Conservation (phyloP, 2,329 filamentous ascomycete genomes). For the Ophiostoma piceae region DNA sequence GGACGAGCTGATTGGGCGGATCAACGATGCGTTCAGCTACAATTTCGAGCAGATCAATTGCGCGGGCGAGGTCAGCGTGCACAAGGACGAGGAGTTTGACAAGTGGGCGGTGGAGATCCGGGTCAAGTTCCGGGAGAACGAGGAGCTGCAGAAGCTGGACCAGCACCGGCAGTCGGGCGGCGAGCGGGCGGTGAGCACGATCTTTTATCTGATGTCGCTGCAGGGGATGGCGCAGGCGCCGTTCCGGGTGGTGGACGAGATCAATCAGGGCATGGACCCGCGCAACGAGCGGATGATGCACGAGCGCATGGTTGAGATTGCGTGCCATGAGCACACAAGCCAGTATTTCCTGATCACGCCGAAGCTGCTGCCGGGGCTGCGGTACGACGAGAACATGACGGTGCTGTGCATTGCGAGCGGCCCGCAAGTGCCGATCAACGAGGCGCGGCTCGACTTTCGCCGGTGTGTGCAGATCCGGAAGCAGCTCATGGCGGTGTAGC, state of each 20-base stretch:
- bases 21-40: slow-evolving; percentile 85
- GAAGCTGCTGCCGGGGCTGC: slow-evolving; percentile 79
- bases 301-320: slow-evolving; percentile 96
- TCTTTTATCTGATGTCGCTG: slow-evolving; percentile 98
- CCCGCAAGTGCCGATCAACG: slow-evolving; percentile 60
- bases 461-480: slow-evolving; percentile 25
- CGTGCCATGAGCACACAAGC: slow-evolving; percentile 72
- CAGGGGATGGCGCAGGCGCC: slow-evolving; percentile 90
- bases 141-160: slow-evolving; percentile 77
- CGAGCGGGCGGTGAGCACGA: slow-evolving; percentile 91
- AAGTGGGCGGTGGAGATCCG: slow-evolving; percentile 90
- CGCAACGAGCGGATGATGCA: slow-evolving; percentile 98
- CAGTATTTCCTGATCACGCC: slow-evolving; percentile 98
- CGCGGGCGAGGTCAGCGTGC: slow-evolving; percentile 79
- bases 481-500: slow-evolving; percentile 15
- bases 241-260: slow-evolving; percentile 97
- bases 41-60: slow-evolving; percentile 94
- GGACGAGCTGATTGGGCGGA: slow-evolving; percentile 69
- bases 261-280: slow-evolving; percentile 99
- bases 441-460: slow-evolving; percentile 46
- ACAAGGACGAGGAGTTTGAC: slow-evolving; percentile 91
- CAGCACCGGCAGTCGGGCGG: slow-evolving; percentile 93
- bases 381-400: slow-evolving; percentile 86
- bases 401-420: slow-evolving; percentile 91
- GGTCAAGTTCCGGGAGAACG: slow-evolving; percentile 83